Conservation (phyloP, 163 green algal genomes). For the Chlamydomonas reinhardtii region DNA sequence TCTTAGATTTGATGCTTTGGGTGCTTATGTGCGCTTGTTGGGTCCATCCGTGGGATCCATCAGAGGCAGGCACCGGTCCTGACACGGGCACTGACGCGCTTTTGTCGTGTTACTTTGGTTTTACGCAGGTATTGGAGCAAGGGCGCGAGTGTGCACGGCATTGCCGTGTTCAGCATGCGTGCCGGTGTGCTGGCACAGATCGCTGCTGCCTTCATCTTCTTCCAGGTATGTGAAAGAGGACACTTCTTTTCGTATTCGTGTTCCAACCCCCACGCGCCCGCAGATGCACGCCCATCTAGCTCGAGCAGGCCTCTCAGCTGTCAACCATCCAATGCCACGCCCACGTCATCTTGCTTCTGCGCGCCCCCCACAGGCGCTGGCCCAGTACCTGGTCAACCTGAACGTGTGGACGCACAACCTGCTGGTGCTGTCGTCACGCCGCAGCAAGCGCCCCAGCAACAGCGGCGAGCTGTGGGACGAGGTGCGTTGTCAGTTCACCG, state of each 20-base stretch:
- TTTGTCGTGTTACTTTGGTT: too few relatives aligned
- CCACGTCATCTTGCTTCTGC: too few relatives aligned
- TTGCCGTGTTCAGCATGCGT: constrained; percentile 71
- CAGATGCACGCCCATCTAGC: too few relatives aligned
- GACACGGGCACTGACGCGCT: too few relatives aligned
- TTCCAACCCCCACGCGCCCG: too few relatives aligned
- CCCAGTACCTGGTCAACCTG: constrained; percentile 76
- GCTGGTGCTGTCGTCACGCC: constrained; percentile 62
- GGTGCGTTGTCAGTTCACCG: not conserved
- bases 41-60: too few relatives aligned
- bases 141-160: constrained; percentile 52
- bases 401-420: constrained; percentile 80
- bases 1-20: too few relatives aligned
- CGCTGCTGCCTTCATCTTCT: constrained; percentile 55
- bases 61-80: too few relatives aligned
- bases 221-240: constrained; percentile 45
- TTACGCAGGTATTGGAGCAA: constrained; percentile 48
- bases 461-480: not conserved
- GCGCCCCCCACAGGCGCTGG: constrained; percentile 35
- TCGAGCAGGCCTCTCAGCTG: too few relatives aligned
- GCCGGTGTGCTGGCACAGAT: constrained; percentile 45
- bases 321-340: too few relatives aligned
- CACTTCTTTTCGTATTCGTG: not conserved
- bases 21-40: too few relatives aligned
- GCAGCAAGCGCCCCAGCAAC: not conserved